A percentile compares a stretch with the other conserved stretches of the same genome.
Conservation (phyloP, 1,284 basidiomycete species). For the Fistulina hepatica region DNA sequence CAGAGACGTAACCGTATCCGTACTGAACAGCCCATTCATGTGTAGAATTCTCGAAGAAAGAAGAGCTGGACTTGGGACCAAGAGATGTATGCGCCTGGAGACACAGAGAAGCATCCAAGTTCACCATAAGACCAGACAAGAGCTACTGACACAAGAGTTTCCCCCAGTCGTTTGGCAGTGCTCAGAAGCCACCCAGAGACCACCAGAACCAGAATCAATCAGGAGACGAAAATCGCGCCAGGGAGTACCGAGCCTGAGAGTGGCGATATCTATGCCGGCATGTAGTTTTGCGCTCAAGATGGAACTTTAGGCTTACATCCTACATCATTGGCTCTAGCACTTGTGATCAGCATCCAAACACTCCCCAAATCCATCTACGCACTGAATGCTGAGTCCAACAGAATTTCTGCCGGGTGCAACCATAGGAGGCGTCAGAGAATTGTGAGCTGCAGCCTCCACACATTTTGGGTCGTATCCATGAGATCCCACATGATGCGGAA, state of each 20-base stretch:
- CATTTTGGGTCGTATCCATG: no score
- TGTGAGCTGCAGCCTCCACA: no score
- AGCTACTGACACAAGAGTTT: slow-evolving; percentile 22
- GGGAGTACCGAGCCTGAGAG: slow-evolving; percentile 21
- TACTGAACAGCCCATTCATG: slow-evolving; percentile 54
- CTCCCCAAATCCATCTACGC: not conserved
- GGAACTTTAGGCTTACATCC: not conserved
- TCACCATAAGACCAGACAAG: not conserved
- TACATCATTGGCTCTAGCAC: not conserved
- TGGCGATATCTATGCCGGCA: slow-evolving; percentile 11
- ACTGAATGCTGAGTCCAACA: not conserved
- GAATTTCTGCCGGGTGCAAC: no score
- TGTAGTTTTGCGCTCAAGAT: not conserved
- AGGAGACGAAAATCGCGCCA: slow-evolving; percentile 20
- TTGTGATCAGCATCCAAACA: not conserved
- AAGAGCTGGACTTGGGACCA: slow-evolving; percentile 44
- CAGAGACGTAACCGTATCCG: slow-evolving; percentile 59
- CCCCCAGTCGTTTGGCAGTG: slow-evolving; percentile 15
- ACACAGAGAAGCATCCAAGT: slow-evolving; percentile 7
- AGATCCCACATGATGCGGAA: no score
- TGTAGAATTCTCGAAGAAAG: slow-evolving; percentile 41
- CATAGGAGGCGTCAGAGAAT: slow-evolving; percentile 5
- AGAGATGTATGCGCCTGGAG: slow-evolving; percentile 55
- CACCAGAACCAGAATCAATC: slow-evolving; percentile 14
- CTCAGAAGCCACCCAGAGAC: slow-evolving; percentile 14